Percentiles rank a stretch among this genome's conserved stretches.
Evolutionary conservation across 2,329 filamentous ascomycete genomes (phyloP).

Genomic region (Penicillium sp.): DNA sequence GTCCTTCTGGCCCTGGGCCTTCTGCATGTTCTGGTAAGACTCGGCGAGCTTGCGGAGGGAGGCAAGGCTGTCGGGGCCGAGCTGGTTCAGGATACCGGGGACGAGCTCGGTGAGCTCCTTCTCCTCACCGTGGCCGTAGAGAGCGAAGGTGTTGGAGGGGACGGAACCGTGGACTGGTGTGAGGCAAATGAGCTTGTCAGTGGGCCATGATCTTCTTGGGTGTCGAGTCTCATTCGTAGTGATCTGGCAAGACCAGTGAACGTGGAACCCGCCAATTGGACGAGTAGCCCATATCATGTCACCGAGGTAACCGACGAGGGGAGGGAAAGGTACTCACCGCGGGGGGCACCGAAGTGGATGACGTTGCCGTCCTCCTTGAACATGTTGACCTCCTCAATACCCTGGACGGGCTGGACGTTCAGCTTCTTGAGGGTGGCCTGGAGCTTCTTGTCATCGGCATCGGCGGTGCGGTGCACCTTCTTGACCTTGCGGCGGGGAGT

Average conservation of each 20-base stretch:
- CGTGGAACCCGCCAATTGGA: too few species aligned
- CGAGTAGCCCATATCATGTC: neutral
- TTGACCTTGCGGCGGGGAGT: constrained; percentile 97
- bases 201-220: constrained; percentile 1
- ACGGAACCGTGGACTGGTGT: constrained; percentile 85
- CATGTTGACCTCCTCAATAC: constrained; percentile 99
- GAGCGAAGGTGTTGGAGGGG: constrained; percentile 97
- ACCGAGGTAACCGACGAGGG: neutral
- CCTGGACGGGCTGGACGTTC: constrained; percentile 98
- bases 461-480: constrained; percentile 88
- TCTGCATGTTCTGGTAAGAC: constrained; percentile 99
- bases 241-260: neutral
- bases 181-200: neutral
- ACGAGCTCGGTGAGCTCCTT: constrained; percentile 99
- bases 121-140: constrained; percentile 98
- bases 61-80: constrained; percentile 94
- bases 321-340: constrained; percentile 60
- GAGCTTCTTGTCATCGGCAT: constrained; percentile 99
- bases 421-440: constrained; percentile 97
- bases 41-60: constrained; percentile 97
- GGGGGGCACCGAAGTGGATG: constrained; percentile 96
- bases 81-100: constrained; percentile 98
- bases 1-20: constrained; percentile 73
- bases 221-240: neutral
- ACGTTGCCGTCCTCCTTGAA: constrained; percentile 99